Conservation (phyloP, 2,329 filamentous ascomycete genomes). For the Fusarium sp. region DNA sequence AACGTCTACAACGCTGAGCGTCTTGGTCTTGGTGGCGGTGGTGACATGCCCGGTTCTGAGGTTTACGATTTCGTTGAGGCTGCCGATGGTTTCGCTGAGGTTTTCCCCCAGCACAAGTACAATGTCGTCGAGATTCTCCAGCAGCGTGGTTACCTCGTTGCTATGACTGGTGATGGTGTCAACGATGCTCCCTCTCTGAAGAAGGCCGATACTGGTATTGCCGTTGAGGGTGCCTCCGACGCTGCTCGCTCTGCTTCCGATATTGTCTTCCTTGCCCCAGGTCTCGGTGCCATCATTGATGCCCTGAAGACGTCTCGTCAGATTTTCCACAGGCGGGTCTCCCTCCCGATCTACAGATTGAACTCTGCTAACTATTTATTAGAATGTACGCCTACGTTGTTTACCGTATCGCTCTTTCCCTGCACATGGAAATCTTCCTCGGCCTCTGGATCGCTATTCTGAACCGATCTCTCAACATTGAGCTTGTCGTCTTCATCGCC, state of each 20-base stretch:
- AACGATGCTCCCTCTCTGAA: slow-evolving; percentile 94
- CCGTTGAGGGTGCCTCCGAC: slow-evolving; percentile 92
- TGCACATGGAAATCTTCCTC: slow-evolving; percentile 92
- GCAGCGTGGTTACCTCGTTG: slow-evolving; percentile 92
- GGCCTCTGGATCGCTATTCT: slow-evolving; percentile 93
- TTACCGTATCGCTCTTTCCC: slow-evolving; percentile 92
- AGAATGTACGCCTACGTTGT: slow-evolving; percentile 96
- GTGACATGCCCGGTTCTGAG: slow-evolving; percentile 94
- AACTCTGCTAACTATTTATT: background rate
- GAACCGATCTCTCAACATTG: slow-evolving; percentile 86
- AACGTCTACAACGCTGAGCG: slow-evolving; percentile 96
- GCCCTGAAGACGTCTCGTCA: slow-evolving; percentile 93
- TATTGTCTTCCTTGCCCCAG: slow-evolving; percentile 93
- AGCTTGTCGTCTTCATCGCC: slow-evolving; percentile 91
- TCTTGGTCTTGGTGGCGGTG: slow-evolving; percentile 89
- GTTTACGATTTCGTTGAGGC: slow-evolving; percentile 97
- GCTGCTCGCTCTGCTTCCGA: slow-evolving; percentile 92
- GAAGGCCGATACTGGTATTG: slow-evolving; percentile 97
- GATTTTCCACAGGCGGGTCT: slow-evolving; percentile 82
- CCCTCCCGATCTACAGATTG: background rate
- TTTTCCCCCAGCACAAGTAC: slow-evolving; percentile 94
- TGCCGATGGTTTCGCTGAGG: slow-evolving; percentile 94
- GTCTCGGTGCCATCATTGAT: slow-evolving; percentile 92
- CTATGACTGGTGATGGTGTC: slow-evolving; percentile 97
- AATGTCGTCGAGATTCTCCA: slow-evolving; percentile 85